Evolutionary conservation across 495 filamentous ascomycete species (phyloP), one percentile per base, ranked within the genome.

Genomic region (Neurospora pannonica): DNA sequence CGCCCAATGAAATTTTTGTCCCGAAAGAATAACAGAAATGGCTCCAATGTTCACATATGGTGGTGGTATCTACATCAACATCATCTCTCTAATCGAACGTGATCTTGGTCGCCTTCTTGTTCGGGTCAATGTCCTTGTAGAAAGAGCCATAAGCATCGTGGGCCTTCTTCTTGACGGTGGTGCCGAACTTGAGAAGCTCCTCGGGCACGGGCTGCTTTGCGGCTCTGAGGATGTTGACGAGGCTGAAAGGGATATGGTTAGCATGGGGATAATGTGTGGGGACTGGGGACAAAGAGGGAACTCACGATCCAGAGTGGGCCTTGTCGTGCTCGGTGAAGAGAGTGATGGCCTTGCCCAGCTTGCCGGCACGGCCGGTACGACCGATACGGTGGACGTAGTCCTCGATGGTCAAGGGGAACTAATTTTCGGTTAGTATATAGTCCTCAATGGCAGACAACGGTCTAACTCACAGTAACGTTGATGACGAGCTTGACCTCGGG

Each of bases 321-420:
- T 99, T 99, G 82, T 99, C 96, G 74, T 92, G 90, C 76, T 97
- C 93, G 3, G 96, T 98, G 82, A 99, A 98, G 72, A 98, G 87
- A 19, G 96, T 98, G 78, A 97, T 93, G 74, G 95, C 95, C 74
- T 92, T 90, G 77, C 95, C 95, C 71, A 90, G 90, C 78, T 94
- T 93, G 77, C 96, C 96, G 70, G 96, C 96, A 82, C 95, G 91
- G 75, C 94, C 95, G 42, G 95, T 98, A 82, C 94, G 90, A 77
- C 92, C 96, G 83, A 99, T 99, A 76, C 96, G 93, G 81, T 99
- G 96, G 75, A 99, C 94, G 77, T 99, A 99, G 80, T 98, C 95
- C 84, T 99, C 95, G 31, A 90, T 89, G 13, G 91, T 93, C 70
- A 93, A 81, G 21, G 88, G 85, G 78, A 87, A 87, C 85, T n/a